Percentiles rank a stretch among this genome's conserved stretches.
phyloP scores from a whole-genome alignment of 108 stramenopile species.

The Discostella pseudostelligera region DNA sequence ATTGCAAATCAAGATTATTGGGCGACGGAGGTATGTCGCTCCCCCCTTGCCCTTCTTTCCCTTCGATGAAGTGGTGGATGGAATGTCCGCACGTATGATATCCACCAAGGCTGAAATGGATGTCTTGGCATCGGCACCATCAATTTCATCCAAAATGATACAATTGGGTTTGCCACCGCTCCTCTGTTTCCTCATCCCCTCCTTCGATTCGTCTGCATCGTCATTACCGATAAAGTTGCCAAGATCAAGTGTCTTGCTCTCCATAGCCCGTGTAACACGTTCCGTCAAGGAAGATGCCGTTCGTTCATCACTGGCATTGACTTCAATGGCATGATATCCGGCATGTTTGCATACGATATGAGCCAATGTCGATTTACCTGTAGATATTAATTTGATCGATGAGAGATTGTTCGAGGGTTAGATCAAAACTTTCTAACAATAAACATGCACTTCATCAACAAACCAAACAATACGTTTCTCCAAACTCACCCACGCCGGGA shows the following conservation, averaged over 20 bases:
- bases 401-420: no score
- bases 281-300: conserved; percentile 81
- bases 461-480: no score
- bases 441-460: no score
- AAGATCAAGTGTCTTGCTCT: conserved; percentile 68
- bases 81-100: conserved; percentile 82
- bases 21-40: conserved; percentile 70
- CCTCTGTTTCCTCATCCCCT: conserved; percentile 30
- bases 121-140: conserved; percentile 91
- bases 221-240: conserved; percentile 15
- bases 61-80: conserved; percentile 29
- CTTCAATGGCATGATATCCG: conserved; percentile 92
- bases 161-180: conserved; percentile 71
- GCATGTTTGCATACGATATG: conserved; percentile 87
- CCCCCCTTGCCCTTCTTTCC: conserved; percentile 36
- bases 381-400: no score
- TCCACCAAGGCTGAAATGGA: conserved; percentile 83
- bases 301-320: conserved; percentile 97
- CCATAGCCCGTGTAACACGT: conserved; percentile 81
- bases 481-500: conserved; percentile 96
- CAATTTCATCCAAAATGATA: conserved; percentile 95
- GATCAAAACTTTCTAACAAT: no score
- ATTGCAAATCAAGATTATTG: conserved; percentile 98
- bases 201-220: conserved; percentile 46
- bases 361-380: conserved; percentile 97